Evolutionary conservation across 345 rosid genomes (phyloP).

Genomic region (Crucihimalaya himalaica): DNA sequence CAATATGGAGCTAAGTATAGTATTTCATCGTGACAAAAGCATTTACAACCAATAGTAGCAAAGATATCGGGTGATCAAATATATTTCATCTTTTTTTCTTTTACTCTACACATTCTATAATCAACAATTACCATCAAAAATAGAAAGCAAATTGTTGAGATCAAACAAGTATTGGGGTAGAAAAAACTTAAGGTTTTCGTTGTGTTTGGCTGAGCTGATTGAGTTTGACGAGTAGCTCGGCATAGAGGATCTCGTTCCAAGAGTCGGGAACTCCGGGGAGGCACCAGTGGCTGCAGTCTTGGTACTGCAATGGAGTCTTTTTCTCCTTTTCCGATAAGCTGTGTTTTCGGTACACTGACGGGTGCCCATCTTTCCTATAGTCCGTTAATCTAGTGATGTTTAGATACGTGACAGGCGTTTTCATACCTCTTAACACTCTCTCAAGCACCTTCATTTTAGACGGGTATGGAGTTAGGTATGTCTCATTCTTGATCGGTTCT

Average conservation of each 20-base stretch:
- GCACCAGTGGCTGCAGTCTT: constrained; percentile 98
- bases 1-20: constrained; percentile 20
- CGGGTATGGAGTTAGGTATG: constrained; percentile 66
- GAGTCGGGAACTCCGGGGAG: constrained; percentile 83
- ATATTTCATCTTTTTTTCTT: neutral
- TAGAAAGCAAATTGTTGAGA: constrained; percentile 22
- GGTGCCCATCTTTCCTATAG: constrained; percentile 91
- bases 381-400: constrained; percentile 89
- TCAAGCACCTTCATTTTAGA: constrained; percentile 79
- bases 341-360: constrained; percentile 76
- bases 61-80: constrained; percentile 7
- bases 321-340: constrained; percentile 50
- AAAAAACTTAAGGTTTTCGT: constrained; percentile 21
- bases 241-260: constrained; percentile 87
- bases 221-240: constrained; percentile 61
- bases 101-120: constrained; percentile 36
- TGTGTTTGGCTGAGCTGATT: constrained; percentile 23
- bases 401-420: constrained; percentile 73
- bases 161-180: constrained; percentile 18
- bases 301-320: constrained; percentile 54
- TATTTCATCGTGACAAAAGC: constrained; percentile 20
- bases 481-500: constrained; percentile 78
- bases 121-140: constrained; percentile 13
- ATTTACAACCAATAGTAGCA: constrained; percentile 30
- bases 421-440: constrained; percentile 72